A percentile compares a stretch with the other conserved stretches of the same genome.
Evolutionary conservation across 1,284 basidiomycete genomes (phyloP).

Genomic region (Papiliotrema nemorosa): DNA sequence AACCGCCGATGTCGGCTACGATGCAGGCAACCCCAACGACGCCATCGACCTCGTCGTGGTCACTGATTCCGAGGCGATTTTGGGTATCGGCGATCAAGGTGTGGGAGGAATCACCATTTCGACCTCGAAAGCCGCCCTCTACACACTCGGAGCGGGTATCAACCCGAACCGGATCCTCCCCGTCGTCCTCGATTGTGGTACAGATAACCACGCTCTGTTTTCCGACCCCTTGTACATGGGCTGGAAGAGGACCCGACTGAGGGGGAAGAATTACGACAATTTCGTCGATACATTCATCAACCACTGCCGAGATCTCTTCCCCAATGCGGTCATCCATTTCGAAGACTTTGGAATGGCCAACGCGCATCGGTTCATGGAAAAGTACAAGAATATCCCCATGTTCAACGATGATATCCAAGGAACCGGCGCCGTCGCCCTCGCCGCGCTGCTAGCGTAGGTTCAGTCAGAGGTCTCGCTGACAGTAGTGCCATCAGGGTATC

Average conservation of each 20-base stretch:
- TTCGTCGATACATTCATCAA: slow-evolving; percentile 53
- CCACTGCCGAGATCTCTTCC: slow-evolving; percentile 49
- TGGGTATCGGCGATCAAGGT: slow-evolving; percentile 61
- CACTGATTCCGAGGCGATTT: slow-evolving; percentile 76
- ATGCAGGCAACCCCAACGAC: slow-evolving; percentile 60
- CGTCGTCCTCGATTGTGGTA: slow-evolving; percentile 71
- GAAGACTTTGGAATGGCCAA: slow-evolving; percentile 58
- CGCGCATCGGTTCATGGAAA: slow-evolving; percentile 65
- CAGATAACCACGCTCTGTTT: slow-evolving; percentile 60
- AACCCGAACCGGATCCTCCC: slow-evolving; percentile 63
- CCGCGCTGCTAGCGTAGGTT: slow-evolving; percentile 50
- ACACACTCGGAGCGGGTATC: slow-evolving; percentile 76
- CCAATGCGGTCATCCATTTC: slow-evolving; percentile 49
- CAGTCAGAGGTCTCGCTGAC: slow-evolving; percentile 5
- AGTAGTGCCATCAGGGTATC: slow-evolving; percentile 61
- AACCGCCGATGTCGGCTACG: slow-evolving; percentile 65
- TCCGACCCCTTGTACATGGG: slow-evolving; percentile 50
- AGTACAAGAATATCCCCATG: slow-evolving; percentile 55
- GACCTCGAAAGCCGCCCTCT: slow-evolving; percentile 74
- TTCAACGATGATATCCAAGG: slow-evolving; percentile 83
- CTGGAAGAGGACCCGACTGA: slow-evolving; percentile 51
- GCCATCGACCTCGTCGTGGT: slow-evolving; percentile 66
- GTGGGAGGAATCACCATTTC: slow-evolving; percentile 60
- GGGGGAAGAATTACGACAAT: slow-evolving; percentile 50
- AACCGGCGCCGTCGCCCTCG: slow-evolving; percentile 78